A percentile compares a stretch with the other conserved stretches of the same genome.
phyloP scores from a whole-genome alignment of 148 eudicot genomes.

The Vaccinium macrocarpon region DNA sequence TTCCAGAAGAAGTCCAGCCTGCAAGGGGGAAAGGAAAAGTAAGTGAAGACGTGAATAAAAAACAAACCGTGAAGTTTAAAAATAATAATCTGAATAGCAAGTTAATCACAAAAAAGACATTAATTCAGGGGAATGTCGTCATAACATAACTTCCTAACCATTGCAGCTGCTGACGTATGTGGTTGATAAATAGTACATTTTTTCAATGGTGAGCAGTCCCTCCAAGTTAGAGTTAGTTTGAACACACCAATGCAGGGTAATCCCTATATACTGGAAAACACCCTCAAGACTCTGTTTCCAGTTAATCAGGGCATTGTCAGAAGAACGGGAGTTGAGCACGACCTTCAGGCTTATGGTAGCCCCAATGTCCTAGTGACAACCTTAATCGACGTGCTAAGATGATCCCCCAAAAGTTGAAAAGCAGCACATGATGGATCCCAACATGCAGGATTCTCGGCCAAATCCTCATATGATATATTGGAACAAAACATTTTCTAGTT shows the following conservation, averaged over 20 bases:
- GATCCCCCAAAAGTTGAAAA: background rate
- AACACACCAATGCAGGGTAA: background rate
- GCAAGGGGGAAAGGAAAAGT: slow-evolving; percentile 17
- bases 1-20: slow-evolving; percentile 89
- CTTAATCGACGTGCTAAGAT: background rate
- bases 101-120: background rate
- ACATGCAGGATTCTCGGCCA: background rate
- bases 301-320: background rate
- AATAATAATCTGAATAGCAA: background rate
- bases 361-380: background rate
- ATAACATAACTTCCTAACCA: background rate
- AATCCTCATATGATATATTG: background rate
- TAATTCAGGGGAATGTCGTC: background rate
- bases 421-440: background rate
- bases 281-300: background rate
- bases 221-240: background rate
- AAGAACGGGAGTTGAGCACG: background rate
- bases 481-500: background rate
- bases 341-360: background rate
- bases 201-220: background rate
- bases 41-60: background rate
- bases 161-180: background rate
- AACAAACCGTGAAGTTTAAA: background rate
- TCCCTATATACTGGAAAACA: background rate
- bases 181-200: background rate